phyloP scores from a whole-genome alignment of 1,284 basidiomycete genomes.

The Naganishia liquefaciens region DNA sequence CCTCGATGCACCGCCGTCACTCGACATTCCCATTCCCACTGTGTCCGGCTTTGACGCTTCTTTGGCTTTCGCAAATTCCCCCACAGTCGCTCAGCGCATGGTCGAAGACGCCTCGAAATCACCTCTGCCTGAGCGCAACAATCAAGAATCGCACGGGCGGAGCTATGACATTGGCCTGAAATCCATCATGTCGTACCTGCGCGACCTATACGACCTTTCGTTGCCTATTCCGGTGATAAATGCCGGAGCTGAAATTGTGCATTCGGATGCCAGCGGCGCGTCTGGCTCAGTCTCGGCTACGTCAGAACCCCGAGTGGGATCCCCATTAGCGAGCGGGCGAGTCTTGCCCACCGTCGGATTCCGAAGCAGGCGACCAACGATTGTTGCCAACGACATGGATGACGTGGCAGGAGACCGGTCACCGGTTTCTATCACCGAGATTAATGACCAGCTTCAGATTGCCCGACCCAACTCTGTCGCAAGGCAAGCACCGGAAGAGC shows the following conservation, averaged over 20 bases:
- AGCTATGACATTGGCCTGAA: constrained; percentile 63
- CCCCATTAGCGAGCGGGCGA: constrained; percentile 14
- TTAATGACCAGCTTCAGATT: constrained; percentile 7
- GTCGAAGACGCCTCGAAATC: not conserved
- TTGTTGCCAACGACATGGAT: constrained; percentile 4
- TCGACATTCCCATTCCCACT: constrained; percentile 60
- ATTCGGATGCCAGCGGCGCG: constrained; percentile 31
- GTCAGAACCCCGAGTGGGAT: constrained; percentile 20
- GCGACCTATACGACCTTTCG: constrained; percentile 85
- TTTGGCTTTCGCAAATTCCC: constrained; percentile 6
- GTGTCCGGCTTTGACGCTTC: constrained; percentile 59
- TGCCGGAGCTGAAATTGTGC: constrained; percentile 46
- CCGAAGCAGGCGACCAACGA: constrained; percentile 16
- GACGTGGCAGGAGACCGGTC: constrained; percentile 5
- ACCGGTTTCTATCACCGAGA: constrained; percentile 2
- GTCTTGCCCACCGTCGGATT: constrained; percentile 2
- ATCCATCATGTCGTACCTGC: constrained; percentile 89
- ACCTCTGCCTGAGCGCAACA: not conserved
- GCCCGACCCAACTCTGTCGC: constrained; percentile 25
- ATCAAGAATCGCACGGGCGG: not conserved
- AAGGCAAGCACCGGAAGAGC: constrained; percentile 35
- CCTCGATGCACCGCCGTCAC: constrained; percentile 57
- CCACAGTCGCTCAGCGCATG: not conserved
- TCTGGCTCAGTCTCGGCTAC: constrained; percentile 26
- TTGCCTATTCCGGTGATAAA: constrained; percentile 38